Evolutionary conservation across 2,329 filamentous ascomycete genomes (phyloP).

Genomic region (Trichoderma atrobrunneum): DNA sequence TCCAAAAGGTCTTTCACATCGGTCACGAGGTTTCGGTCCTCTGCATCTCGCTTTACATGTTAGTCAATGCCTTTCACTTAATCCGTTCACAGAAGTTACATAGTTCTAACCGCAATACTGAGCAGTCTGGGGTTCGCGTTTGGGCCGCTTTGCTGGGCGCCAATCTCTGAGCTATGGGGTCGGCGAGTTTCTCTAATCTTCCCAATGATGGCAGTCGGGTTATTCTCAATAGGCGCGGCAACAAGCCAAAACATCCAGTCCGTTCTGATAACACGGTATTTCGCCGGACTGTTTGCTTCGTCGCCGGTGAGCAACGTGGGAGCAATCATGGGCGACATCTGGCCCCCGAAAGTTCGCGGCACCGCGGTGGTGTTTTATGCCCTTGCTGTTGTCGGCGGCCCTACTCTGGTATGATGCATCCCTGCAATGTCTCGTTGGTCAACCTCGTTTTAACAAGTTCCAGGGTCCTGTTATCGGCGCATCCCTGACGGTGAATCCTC

Average conservation of each 20-base stretch:
- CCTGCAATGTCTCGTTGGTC: no score
- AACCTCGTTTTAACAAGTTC: not conserved
- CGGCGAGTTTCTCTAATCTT: constrained; percentile 41
- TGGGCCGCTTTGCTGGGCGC: constrained; percentile 53
- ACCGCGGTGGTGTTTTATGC: constrained; percentile 61
- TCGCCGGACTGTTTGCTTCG: constrained; percentile 60
- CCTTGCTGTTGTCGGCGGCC: constrained; percentile 56
- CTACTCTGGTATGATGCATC: constrained; percentile 39
- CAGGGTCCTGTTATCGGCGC: constrained; percentile 38
- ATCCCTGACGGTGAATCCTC: constrained; percentile 33
- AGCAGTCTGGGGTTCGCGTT: constrained; percentile 46
- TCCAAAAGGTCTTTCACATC: not conserved
- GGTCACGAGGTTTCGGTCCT: not conserved
- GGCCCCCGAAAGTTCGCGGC: constrained; percentile 49
- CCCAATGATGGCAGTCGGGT: constrained; percentile 44
- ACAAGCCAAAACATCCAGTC: constrained; percentile 56
- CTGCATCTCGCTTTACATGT: constrained; percentile 1
- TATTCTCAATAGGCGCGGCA: constrained; percentile 60
- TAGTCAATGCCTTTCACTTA: not conserved
- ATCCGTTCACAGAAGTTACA: fast-evolving
- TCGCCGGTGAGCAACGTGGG: constrained; percentile 60
- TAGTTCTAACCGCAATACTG: not conserved
- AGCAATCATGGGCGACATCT: constrained; percentile 61
- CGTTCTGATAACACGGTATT: constrained; percentile 61
- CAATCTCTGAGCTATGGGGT: constrained; percentile 54